A percentile compares a stretch with the other conserved stretches of the same genome.
These are phyloP conservation scores for Tuber borchii DNA, from an alignment of 495 filamentous ascomycete genomes.

Conservation along the genomic window DNA sequence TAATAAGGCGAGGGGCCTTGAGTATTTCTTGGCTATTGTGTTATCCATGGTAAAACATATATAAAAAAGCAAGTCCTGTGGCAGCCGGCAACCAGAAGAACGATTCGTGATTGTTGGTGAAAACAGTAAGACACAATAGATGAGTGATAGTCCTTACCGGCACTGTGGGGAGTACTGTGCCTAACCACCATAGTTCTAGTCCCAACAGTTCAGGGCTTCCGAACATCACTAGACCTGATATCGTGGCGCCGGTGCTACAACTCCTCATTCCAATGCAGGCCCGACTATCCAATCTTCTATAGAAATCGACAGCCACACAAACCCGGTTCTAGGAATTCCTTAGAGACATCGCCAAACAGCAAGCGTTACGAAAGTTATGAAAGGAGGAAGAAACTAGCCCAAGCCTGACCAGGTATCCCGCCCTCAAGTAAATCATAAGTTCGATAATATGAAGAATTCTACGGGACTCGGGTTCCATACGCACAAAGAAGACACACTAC, in stretches of 20 bases:
- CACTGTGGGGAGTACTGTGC: background rate
- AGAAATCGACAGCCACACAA: background rate
- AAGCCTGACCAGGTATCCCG: background rate
- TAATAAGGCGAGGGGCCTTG: background rate
- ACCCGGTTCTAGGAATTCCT: background rate
- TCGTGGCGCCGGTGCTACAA: background rate
- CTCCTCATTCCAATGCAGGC: background rate
- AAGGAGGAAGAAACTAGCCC: background rate
- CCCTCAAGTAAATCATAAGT: background rate
- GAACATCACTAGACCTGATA: background rate
- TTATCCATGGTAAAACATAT: too few species aligned
- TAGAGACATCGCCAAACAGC: background rate
- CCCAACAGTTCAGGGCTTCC: background rate
- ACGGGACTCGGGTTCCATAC: background rate
- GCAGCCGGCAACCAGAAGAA: background rate
- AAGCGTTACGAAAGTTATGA: background rate
- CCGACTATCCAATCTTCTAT: background rate
- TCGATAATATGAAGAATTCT: background rate
- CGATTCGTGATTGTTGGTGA: background rate
- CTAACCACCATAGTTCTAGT: background rate
- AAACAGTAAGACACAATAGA: background rate
- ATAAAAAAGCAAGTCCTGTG: too few species aligned
- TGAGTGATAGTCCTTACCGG: background rate
- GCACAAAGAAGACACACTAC: background rate
- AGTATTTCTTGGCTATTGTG: background rate